Base-by-base conservation (phyloP, 768 basidiomycete genomes). In the Mycena crocata region DNA sequence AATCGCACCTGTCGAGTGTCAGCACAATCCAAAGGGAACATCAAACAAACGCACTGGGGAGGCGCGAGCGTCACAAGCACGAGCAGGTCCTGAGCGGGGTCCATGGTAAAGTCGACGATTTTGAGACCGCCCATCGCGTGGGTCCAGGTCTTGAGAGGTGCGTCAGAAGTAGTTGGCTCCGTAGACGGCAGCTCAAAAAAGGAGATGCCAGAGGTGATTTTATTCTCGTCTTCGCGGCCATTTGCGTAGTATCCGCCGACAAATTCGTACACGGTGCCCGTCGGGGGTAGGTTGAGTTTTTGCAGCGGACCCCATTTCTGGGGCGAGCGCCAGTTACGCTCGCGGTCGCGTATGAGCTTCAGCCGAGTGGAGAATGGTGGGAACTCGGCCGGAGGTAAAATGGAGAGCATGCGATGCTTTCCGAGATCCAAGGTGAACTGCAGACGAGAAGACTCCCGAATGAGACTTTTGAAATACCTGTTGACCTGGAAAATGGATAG, bases 81-180 rank as follows among this genome's bases (percentile, higher is more conserved):
- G 19, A 88, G 76, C 5, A 89, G 72, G 73, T 88, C 85, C 74
- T 87, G 85, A 6, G 81, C 77, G 14, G 85, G 86, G 75, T 86
- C 86, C 82, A 88, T 87, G 1, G 87, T 86, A 55, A 88, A 87
- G 67, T 89, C 87, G 28, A 86, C 79, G 62, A 86, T 81, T 46
- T 76, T 79, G 24, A 84, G 56, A 39, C 82, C 81, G 15, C 73
- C 75, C 76, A 85, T 83, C 28, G 73, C 51, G 65, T 86, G 83
- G 1, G 81, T 83, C 85, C 85, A 86, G 37, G 73, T 75, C 58
- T 77, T 76, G 26, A 74, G 66, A 26, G 72, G 57, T 34, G 61
- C 66, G 31, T 71, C 61, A 60, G 74, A 72, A 14, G 71, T 64
- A 0, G 76, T 74, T 1, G 85, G 85, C 10, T 77, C 76, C 8